Conservation (phyloP, 371 early-diverging fungal genomes). For the Mucor irregularis region DNA sequence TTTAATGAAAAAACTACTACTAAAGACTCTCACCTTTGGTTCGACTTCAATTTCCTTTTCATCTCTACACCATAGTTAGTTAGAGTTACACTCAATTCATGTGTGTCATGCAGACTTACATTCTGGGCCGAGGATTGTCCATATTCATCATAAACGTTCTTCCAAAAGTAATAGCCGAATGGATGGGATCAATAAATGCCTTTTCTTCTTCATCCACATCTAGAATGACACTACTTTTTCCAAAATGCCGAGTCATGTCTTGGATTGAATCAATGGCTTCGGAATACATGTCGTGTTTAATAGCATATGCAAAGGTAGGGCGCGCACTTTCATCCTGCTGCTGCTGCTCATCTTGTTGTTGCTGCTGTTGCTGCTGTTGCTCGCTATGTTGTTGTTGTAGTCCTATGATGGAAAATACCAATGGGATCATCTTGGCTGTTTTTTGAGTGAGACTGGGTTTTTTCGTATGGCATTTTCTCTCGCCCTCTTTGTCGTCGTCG, state of each 20-base stretch:
- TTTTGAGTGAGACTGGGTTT: conserved; percentile 1
- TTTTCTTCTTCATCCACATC: conserved; percentile 36
- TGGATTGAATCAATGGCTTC: conserved; percentile 35
- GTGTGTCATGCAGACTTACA: conserved; percentile 1
- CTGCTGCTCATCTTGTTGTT: not conserved
- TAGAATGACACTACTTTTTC: conserved; percentile 31
- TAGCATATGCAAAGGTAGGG: conserved; percentile 20
- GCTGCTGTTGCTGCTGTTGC: not conserved
- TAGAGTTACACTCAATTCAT: too few relatives aligned
- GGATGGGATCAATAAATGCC: conserved; percentile 25
- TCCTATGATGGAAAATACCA: conserved; percentile 34
- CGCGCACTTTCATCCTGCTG: too few relatives aligned
- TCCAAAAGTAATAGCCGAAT: conserved; percentile 35
- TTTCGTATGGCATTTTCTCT: not conserved
- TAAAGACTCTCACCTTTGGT: not conserved
- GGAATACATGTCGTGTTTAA: conserved; percentile 41
- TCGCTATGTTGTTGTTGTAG: conserved; percentile 3
- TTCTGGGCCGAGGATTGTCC: conserved; percentile 37
- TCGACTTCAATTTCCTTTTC: not conserved
- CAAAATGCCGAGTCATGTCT: conserved; percentile 30
- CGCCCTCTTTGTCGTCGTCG: not conserved
- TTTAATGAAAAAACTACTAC: too few relatives aligned
- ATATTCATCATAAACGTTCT: conserved; percentile 39
- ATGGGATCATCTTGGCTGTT: conserved; percentile 29
- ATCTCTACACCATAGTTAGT: not conserved